Evolutionary conservation across 2,329 filamentous ascomycete genomes (phyloP), one percentile per base, ranked within the genome.

Genomic region (Epichloe amarillans): DNA sequence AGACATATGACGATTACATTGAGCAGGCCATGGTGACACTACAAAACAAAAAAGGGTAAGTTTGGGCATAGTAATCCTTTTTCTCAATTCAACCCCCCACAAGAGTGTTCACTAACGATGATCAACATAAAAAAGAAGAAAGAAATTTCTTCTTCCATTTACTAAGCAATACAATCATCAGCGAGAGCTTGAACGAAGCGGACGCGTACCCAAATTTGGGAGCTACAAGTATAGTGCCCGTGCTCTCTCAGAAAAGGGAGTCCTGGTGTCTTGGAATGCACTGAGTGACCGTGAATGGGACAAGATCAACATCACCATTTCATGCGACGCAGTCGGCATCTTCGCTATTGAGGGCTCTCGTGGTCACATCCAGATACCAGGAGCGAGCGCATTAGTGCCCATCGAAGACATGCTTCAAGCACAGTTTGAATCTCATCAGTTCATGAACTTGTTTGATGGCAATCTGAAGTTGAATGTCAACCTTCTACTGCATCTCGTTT

Each of bases 101-200:
- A 30, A 11, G 30, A 30, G 30, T 30, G 30, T 11, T 17, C 21
- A 33, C 17, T 46, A 37, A 46, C 44, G 5, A 36, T 21, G 11
- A 37, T 41, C 4, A 12, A n/a, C 36, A 38, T 36, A 8, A 46
- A 59, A 58, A 58, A 83, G 84, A 55, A 94, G 94, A 72, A 95
- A 94, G 67, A 81, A 86, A 49, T 96, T 96, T 75, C 77, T 96
- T 51, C 79, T 98, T 66, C 93, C 93, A 14, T 98, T 98, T 66
- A 96, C 91, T 23, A 95, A 95, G 63, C 93, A 98, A 68, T 98
- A 95, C 80, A 95, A 96, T 68, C 93, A 98, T 69, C 89, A 97
- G 71, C 84, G 89, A 57, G 93, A 98, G 70, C 82, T 98, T 35
- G 88, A 96, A 64, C 85, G 88, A 52, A 85, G 86, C 7, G 93